phyloP scores from a whole-genome alignment of 108 stramenopile species.

The Epithemia pelagica region DNA sequence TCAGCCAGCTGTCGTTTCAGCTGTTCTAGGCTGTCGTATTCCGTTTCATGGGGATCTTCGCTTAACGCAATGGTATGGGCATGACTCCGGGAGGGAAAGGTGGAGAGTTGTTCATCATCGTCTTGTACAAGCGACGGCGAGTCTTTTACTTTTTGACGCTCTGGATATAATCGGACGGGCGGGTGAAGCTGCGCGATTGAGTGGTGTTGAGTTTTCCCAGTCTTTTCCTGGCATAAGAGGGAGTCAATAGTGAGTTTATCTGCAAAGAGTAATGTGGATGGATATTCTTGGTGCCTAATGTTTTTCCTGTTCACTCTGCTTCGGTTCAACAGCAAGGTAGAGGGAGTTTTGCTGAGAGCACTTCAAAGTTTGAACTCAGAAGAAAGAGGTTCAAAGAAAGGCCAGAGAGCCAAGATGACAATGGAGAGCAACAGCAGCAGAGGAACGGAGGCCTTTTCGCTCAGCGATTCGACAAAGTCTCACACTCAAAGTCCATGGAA shows the following conservation, averaged over 20 bases:
- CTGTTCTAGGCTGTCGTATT: conserved; percentile 66
- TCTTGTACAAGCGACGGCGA: conserved; percentile 55
- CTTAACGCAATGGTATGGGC: conserved; percentile 71
- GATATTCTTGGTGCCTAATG: conserved; percentile 23
- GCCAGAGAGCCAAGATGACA: conserved; percentile 11
- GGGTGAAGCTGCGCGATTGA: conserved; percentile 87
- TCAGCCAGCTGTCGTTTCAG: conserved; percentile 70
- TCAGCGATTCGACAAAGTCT: conserved; percentile 40
- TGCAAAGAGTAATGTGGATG: conserved; percentile 48
- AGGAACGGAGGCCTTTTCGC: not conserved
- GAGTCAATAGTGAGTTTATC: conserved; percentile 49
- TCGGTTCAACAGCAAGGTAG: conserved; percentile 44
- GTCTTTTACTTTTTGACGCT: conserved; percentile 70
- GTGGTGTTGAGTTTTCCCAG: conserved; percentile 86
- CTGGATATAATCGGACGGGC: conserved; percentile 83
- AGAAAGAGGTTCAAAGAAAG: conserved; percentile 73
- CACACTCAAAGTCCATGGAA: conserved; percentile 84
- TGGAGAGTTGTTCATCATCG: conserved; percentile 76
- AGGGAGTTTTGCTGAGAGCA: conserved; percentile 78
- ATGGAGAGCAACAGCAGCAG: not conserved
- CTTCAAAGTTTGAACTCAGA: conserved; percentile 73
- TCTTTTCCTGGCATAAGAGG: conserved; percentile 81
- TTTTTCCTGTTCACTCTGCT: not conserved
- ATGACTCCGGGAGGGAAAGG: conserved; percentile 37
- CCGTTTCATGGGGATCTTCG: conserved; percentile 70